These are phyloP conservation scores for Ascochyta fabae DNA, from an alignment of 2,329 filamentous ascomycete species.

Conservation along the genomic window DNA sequence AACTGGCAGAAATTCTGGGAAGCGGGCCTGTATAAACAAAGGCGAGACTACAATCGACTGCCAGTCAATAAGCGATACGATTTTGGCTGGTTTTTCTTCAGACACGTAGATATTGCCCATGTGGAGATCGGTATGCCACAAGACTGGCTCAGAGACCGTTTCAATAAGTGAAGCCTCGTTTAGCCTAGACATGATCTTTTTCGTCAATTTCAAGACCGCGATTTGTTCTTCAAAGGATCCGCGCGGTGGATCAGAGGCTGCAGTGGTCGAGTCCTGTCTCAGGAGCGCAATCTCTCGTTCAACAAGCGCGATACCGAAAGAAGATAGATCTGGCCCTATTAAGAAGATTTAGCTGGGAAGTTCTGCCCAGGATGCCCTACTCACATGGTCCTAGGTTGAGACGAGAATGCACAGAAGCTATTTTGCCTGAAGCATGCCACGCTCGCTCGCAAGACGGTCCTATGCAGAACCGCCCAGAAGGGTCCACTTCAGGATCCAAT, in stretches of 20 bases:
- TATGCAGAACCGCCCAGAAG: conserved; percentile 17
- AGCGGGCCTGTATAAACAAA: conserved; percentile 27
- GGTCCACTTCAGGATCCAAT: conserved; percentile 10
- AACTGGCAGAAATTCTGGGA: conserved; percentile 24
- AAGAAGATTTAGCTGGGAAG: conserved; percentile 14
- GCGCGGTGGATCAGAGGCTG: conserved; percentile 13
- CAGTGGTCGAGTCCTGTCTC: neutral
- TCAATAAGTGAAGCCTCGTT: conserved; percentile 12
- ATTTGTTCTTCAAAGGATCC: conserved; percentile 24
- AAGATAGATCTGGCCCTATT: conserved; percentile 26
- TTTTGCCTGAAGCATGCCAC: conserved; percentile 6
- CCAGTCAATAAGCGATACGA: conserved; percentile 34
- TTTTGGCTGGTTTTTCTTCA: conserved; percentile 23
- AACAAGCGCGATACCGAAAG: conserved; percentile 27
- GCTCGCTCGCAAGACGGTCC: conserved; percentile 17
- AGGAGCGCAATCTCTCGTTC: conserved; percentile 22
- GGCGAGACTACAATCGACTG: conserved; percentile 32
- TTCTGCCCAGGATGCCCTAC: neutral
- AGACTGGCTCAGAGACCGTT: conserved; percentile 12
- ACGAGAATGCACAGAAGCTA: conserved; percentile 3
- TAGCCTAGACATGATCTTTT: conserved; percentile 19
- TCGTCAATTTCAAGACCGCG: conserved; percentile 18
- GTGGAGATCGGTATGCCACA: conserved; percentile 47
- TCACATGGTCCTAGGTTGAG: conserved; percentile 25
- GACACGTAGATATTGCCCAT: conserved; percentile 48